phyloP scores from a whole-genome alignment of 2,329 filamentous ascomycete species.

The Aspergillus uvarum region DNA sequence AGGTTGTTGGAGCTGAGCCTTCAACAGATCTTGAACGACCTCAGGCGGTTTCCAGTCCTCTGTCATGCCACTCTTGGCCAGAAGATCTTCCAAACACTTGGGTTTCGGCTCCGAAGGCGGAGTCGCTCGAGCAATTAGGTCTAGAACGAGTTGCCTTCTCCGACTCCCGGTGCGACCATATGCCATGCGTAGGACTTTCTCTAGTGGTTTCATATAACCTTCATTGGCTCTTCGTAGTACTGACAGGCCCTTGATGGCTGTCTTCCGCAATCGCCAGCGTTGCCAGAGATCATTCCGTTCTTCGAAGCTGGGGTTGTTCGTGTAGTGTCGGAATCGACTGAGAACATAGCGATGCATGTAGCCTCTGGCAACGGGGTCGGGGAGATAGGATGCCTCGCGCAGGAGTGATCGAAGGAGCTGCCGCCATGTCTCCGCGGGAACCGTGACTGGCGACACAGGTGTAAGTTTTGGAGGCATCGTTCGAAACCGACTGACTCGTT shows the following conservation, averaged over 20 bases:
- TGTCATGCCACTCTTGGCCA: conserved; percentile 5
- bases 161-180: conserved; percentile 59
- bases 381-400: conserved; percentile 61
- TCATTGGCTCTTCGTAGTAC: conserved; percentile 54
- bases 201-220: conserved; percentile 52
- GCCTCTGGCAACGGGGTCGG: conserved; percentile 54
- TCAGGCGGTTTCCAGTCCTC: conserved; percentile 38
- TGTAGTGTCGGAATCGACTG: conserved; percentile 48
- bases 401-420: conserved; percentile 58
- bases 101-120: conserved; percentile 24
- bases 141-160: conserved; percentile 49
- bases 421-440: conserved; percentile 31
- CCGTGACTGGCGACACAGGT: conserved; percentile 20
- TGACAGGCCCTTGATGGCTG: conserved; percentile 41
- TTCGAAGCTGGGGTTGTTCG: conserved; percentile 24
- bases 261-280: conserved; percentile 24
- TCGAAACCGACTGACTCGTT: background rate
- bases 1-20: conserved; percentile 34
- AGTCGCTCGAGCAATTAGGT: conserved; percentile 32
- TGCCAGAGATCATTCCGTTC: conserved; percentile 17
- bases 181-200: conserved; percentile 53
- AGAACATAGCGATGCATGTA: conserved; percentile 53
- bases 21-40: conserved; percentile 33
- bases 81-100: background rate
- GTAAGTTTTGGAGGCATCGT: background rate